Base-by-base conservation (phyloP, 495 filamentous ascomycete species). In the Daldinia decipiens region DNA sequence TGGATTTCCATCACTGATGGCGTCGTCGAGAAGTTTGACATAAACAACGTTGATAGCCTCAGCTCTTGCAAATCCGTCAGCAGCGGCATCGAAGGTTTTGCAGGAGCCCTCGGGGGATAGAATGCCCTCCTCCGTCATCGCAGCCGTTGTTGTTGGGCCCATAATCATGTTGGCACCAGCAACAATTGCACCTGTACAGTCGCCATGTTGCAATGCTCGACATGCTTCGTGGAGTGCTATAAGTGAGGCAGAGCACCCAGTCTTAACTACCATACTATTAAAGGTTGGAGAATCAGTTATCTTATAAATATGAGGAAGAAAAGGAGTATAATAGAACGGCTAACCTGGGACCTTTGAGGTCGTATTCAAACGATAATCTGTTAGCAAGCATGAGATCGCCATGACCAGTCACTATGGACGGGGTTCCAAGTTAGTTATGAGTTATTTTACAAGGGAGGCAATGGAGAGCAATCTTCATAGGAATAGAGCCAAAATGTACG, bases 241-340 rank as follows among this genome's bases (percentile, higher is more conserved):
- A 74, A 88, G 74, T 57, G 84, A 84, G 0, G 84, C 79, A 0
- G 86, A 88, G 51, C 87, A 88, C 1, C 80, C 85, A 1, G 85
- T 86, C 51, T 79, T 80, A 7, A 85, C 66, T 24, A 76, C 80
- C 58, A 83, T 74, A 52, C 39, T 40, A 40, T 17, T 17, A 17
- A 7, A 40, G 39, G n/a, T 40, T n/a, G n/a, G 39, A 17, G 17
- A 17, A 11, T 17, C 17, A 17, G 39, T 17, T 15, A 40, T 40
- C 5, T 40, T 17, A 17, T 4, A 5, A 36, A 4, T 40, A 40
- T 15, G n/a, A 40, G 15, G n/a, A 40, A 17, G 6, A 17, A 17
- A 17, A 7, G 39, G 39, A 3, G 15, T n/a, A 40, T 40, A 3
- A 15, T 40, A 40, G 39, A 40, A 11, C 2, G 6, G 39, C 39